Evolutionary conservation across 208 protist species (phyloP).

Genomic region (Angomonas deanei): DNA sequence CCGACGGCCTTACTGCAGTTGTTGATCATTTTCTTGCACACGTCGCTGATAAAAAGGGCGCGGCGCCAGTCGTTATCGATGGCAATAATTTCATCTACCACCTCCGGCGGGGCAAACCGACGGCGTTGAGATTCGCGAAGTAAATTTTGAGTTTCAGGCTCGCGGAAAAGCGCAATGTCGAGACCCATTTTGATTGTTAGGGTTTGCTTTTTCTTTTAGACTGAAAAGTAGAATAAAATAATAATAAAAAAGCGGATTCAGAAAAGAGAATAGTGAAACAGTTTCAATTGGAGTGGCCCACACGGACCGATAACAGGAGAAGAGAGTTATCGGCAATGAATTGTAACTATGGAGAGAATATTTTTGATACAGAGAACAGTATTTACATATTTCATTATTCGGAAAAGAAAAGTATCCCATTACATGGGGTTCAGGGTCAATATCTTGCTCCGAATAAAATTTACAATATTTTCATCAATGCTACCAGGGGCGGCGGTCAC

Average conservation of each 20-base stretch:
- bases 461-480: not conserved
- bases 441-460: constrained; percentile 1
- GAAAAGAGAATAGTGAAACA: not conserved
- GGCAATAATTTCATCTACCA: constrained; percentile 92
- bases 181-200: constrained; percentile 70
- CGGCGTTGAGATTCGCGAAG: constrained; percentile 94
- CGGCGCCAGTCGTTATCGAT: constrained; percentile 91
- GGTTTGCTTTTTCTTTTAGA: constrained; percentile 1
- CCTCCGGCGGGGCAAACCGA: constrained; percentile 80
- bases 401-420: not conserved
- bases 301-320: not conserved
- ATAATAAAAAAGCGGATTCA: not conserved
- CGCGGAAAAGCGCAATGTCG: constrained; percentile 96
- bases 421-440: not conserved
- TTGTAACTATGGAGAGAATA: not conserved
- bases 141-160: constrained; percentile 90
- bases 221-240: not conserved
- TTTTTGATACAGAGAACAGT: not conserved
- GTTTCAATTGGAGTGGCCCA: not conserved
- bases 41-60: constrained; percentile 77
- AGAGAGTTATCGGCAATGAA: constrained; percentile 7
- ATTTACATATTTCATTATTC: not conserved
- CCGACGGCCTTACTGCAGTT: constrained; percentile 87
- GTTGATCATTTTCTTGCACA: constrained; percentile 87
- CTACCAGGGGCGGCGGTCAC: constrained; percentile 4